Conservation (phyloP, 2,329 filamentous ascomycete genomes). For the Aspergillus glaucus region DNA sequence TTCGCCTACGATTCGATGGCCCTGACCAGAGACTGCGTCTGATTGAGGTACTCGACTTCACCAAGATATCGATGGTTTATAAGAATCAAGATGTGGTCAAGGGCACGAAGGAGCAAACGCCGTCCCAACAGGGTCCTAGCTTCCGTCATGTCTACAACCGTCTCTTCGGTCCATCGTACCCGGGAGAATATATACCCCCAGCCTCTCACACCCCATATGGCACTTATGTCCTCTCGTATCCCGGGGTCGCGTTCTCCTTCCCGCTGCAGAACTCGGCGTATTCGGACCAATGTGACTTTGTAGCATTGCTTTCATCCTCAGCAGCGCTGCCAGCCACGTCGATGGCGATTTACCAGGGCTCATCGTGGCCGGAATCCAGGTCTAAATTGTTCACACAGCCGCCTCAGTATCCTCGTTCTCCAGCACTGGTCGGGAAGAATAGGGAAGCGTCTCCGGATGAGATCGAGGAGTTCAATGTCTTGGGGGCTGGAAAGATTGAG, state of each 20-base stretch:
- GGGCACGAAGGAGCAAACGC: constrained; percentile 29
- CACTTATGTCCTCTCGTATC: constrained; percentile 87
- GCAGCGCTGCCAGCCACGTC: constrained; percentile 70
- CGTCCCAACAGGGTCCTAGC: constrained; percentile 55
- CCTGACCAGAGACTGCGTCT: constrained; percentile 84
- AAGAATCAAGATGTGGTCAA: constrained; percentile 75
- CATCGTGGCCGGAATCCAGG: constrained; percentile 83
- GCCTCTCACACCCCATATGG: constrained; percentile 52
- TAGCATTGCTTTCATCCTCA: constrained; percentile 74
- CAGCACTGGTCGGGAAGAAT: constrained; percentile 61
- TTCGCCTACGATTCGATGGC: constrained; percentile 88
- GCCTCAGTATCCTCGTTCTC: constrained; percentile 67
- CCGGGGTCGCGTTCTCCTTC: constrained; percentile 89
- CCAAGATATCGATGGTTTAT: constrained; percentile 75
- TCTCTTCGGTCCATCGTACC: constrained; percentile 88
- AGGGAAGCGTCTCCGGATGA: constrained; percentile 83
- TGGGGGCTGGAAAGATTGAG: constrained; percentile 73
- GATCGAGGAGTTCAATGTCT: constrained; percentile 70
- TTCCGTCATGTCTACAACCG: constrained; percentile 90
- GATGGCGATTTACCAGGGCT: constrained; percentile 85
- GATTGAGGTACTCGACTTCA: constrained; percentile 87
- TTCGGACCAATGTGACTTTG: constrained; percentile 69
- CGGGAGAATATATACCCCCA: constrained; percentile 80
- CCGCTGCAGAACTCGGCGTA: constrained; percentile 68
- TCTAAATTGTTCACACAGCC: constrained; percentile 68